Evolutionary conservation across 164 flowering plant species (phyloP).

Genomic region (Annona cherimola): DNA sequence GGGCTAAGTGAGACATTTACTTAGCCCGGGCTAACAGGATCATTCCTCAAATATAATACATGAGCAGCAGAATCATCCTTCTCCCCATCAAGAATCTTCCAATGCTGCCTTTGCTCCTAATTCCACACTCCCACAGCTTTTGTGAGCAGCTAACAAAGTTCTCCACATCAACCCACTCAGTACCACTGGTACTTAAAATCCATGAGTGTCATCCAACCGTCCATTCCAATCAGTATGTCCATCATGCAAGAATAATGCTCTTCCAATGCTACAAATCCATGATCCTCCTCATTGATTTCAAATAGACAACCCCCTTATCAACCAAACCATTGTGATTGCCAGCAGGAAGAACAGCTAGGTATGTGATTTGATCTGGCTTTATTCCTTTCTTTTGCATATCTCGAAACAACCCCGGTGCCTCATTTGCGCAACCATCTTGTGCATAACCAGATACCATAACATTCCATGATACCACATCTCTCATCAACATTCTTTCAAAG

Average conservation of each 20-base stretch:
- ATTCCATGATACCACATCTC: slow-evolving; percentile 12
- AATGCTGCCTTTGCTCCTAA: slow-evolving; percentile 9
- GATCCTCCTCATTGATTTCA: slow-evolving; percentile 9
- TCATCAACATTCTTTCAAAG: slow-evolving; percentile 4
- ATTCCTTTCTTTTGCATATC: slow-evolving; percentile 11
- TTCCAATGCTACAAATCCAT: slow-evolving; percentile 9
- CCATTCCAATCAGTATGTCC: slow-evolving; percentile 11
- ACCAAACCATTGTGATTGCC: slow-evolving; percentile 11
- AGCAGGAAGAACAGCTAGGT: slow-evolving; percentile 10
- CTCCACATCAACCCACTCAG: slow-evolving; percentile 12
- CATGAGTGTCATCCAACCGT: slow-evolving; percentile 11
- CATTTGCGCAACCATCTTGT: slow-evolving; percentile 12
- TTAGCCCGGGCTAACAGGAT: slow-evolving; percentile 10
- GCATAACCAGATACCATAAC: slow-evolving; percentile 14
- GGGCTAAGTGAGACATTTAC: too few relatives aligned
- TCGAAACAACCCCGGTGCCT: slow-evolving; percentile 7
- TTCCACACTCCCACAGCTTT: slow-evolving; percentile 6
- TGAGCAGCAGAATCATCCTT: slow-evolving; percentile 5
- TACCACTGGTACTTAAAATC: slow-evolving; percentile 9
- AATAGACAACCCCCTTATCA: slow-evolving; percentile 5
- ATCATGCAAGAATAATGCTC: slow-evolving; percentile 11
- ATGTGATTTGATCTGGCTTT: slow-evolving; percentile 12
- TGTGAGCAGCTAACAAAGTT: slow-evolving; percentile 12
- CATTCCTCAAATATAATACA: slow-evolving; percentile 6
- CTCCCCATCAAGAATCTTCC: background rate